phyloP scores from a whole-genome alignment of 2,329 filamentous ascomycete genomes.

The Bipolaris victoriae region DNA sequence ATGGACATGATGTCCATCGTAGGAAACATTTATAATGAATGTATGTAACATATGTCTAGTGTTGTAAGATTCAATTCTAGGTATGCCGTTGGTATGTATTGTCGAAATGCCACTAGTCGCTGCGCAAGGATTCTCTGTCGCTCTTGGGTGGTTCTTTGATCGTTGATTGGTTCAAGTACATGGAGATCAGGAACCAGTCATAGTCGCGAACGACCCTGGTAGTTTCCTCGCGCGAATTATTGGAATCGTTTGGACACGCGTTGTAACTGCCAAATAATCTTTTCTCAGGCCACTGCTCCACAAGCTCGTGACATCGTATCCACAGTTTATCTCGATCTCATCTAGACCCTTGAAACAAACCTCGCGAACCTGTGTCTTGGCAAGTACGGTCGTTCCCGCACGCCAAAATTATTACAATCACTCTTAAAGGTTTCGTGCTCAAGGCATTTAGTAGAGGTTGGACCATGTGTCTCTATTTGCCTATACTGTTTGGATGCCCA shows the following conservation, averaged over 20 bases:
- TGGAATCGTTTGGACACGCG: constrained; percentile 8
- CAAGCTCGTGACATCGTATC: neutral
- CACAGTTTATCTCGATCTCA: neutral
- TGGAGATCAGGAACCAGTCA: constrained; percentile 16
- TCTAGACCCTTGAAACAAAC: too few species aligned
- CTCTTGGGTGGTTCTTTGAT: constrained; percentile 16
- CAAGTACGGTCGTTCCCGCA: too few species aligned
- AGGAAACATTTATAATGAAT: neutral
- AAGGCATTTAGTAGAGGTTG: too few species aligned
- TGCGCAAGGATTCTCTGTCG: constrained; percentile 18
- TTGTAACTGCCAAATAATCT: neutral
- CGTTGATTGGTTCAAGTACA: constrained; percentile 19
- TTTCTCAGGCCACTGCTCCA: neutral
- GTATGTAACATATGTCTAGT: too few species aligned
- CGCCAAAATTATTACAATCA: too few species aligned
- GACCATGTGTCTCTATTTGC: too few species aligned
- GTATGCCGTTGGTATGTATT: constrained; percentile 10
- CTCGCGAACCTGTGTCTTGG: neutral
- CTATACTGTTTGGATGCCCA: too few species aligned
- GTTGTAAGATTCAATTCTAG: too few species aligned
- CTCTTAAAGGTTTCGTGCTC: too few species aligned
- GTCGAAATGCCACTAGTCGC: constrained; percentile 1
- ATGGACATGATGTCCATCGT: neutral
- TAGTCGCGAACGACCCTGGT: constrained; percentile 15
- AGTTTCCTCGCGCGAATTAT: constrained; percentile 15